phyloP scores from a whole-genome alignment of 2,329 filamentous ascomycete genomes.

The Teratosphaeria pseudoeucalypti region DNA sequence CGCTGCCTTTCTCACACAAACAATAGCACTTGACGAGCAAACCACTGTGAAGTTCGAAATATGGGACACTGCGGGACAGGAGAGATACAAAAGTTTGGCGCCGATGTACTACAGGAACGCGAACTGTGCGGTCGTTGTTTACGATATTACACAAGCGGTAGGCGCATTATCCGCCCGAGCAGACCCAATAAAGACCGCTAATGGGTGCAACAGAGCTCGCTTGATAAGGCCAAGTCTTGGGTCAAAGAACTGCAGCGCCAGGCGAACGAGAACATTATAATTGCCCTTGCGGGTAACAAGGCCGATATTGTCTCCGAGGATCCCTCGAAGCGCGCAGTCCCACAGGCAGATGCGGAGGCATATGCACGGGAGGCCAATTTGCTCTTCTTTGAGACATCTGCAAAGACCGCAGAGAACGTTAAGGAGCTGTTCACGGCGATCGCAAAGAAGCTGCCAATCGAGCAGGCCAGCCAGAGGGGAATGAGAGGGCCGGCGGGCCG shows the following conservation, averaged over 20 bases:
- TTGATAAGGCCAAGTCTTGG: conserved; percentile 99
- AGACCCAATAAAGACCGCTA: conserved; percentile 1
- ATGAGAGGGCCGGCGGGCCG: conserved; percentile 50
- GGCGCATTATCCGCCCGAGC: conserved; percentile 24
- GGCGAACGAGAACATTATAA: conserved; percentile 99
- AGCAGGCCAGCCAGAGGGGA: conserved; percentile 88
- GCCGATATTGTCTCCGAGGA: conserved; percentile 88
- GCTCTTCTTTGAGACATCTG: conserved; percentile 96
- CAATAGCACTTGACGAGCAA: conserved; percentile 93
- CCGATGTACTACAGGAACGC: conserved; percentile 99
- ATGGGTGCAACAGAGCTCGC: conserved; percentile 57
- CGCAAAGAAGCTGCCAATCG: conserved; percentile 91
- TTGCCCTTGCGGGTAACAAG: conserved; percentile 95
- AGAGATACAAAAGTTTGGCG: conserved; percentile 96
- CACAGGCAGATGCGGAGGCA: conserved; percentile 81
- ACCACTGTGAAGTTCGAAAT: conserved; percentile 99
- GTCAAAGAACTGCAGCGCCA: conserved; percentile 98
- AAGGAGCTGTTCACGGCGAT: conserved; percentile 93
- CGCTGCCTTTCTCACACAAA: conserved; percentile 97
- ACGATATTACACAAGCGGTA: conserved; percentile 99
- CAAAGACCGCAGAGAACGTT: conserved; percentile 95
- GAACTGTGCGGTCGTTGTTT: conserved; percentile 97
- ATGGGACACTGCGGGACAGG: conserved; percentile 97
- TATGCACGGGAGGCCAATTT: conserved; percentile 90
- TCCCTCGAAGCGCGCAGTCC: conserved; percentile 89